phyloP scores from a whole-genome alignment of 2,329 filamentous ascomycete genomes.

The Venturia asperata region DNA sequence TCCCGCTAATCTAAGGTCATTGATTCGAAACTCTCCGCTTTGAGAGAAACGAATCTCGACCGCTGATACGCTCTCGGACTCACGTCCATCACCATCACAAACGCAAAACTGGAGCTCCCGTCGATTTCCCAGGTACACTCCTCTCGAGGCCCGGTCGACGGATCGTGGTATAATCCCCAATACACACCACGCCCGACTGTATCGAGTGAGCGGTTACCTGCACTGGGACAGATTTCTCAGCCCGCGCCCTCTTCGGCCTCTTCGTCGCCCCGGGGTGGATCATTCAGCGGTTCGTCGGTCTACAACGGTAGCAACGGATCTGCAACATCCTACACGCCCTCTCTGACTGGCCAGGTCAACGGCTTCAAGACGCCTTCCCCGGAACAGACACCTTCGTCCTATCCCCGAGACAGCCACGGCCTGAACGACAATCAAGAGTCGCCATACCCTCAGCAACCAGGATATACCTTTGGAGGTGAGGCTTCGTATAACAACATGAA shows the following conservation, averaged over 20 bases:
- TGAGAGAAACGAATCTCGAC: neutral
- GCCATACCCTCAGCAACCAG: constrained; percentile 34
- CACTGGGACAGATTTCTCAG: constrained; percentile 50
- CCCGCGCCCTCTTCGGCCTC: constrained; percentile 60
- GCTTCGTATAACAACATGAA: constrained; percentile 63
- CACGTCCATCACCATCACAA: constrained; percentile 36
- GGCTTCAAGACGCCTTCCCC: constrained; percentile 74
- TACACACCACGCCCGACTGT: constrained; percentile 56
- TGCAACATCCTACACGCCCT: constrained; percentile 50
- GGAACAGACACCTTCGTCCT: constrained; percentile 48
- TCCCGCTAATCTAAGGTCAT: constrained; percentile 2
- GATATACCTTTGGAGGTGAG: constrained; percentile 21
- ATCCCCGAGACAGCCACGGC: constrained; percentile 31
- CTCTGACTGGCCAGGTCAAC: constrained; percentile 43
- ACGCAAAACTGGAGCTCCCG: constrained; percentile 92
- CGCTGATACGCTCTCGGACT: constrained; percentile 16
- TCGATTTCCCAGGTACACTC: constrained; percentile 74
- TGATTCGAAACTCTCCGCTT: constrained; percentile 4
- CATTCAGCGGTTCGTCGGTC: constrained; percentile 55
- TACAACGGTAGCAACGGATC: constrained; percentile 46
- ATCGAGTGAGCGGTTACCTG: constrained; percentile 68
- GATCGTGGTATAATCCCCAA: constrained; percentile 61
- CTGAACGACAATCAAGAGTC: constrained; percentile 35
- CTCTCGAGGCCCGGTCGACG: constrained; percentile 65
- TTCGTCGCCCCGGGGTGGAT: constrained; percentile 69